A percentile compares a stretch with the other conserved stretches of the same genome.
Conservation (phyloP, 2,329 filamentous ascomycete species). For the Aspergillus flavus region DNA sequence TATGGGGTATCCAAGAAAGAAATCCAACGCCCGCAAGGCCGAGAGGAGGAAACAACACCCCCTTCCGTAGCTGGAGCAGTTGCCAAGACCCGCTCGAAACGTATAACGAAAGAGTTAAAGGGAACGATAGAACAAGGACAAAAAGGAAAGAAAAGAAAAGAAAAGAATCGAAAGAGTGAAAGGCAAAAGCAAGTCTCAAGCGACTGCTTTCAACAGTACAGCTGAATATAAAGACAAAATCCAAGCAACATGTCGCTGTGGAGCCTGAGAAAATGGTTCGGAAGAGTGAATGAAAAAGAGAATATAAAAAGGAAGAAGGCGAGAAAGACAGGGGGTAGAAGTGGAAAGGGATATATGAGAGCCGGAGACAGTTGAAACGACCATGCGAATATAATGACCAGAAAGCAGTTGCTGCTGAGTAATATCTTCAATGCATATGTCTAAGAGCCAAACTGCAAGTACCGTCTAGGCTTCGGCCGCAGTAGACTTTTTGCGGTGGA, state of each 20-base stretch:
- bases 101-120: conserved; percentile 7
- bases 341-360: neutral
- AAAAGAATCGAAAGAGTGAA: conserved; percentile 16
- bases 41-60: neutral
- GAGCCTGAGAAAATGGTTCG: neutral
- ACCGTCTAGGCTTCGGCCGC: conserved; percentile 27
- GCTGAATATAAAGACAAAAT: neutral
- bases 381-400: neutral
- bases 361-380: neutral
- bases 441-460: neutral
- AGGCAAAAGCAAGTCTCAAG: neutral
- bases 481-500: conserved; percentile 61
- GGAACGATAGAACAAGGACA: neutral
- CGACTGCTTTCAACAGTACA: neutral
- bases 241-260: conserved; percentile 1
- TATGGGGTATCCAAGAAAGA: conserved; percentile 29
- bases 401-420: neutral
- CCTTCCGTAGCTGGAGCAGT: conserved; percentile 10
- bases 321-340: neutral
- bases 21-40: conserved; percentile 23
- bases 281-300: neutral
- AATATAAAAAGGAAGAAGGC: neutral
- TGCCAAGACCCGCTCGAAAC: conserved; percentile 20
- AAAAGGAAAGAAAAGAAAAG: conserved; percentile 3
- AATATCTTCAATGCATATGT: neutral